These are phyloP conservation scores for Podospora comata DNA, from an alignment of 495 filamentous ascomycete species.

Conservation along the genomic window DNA sequence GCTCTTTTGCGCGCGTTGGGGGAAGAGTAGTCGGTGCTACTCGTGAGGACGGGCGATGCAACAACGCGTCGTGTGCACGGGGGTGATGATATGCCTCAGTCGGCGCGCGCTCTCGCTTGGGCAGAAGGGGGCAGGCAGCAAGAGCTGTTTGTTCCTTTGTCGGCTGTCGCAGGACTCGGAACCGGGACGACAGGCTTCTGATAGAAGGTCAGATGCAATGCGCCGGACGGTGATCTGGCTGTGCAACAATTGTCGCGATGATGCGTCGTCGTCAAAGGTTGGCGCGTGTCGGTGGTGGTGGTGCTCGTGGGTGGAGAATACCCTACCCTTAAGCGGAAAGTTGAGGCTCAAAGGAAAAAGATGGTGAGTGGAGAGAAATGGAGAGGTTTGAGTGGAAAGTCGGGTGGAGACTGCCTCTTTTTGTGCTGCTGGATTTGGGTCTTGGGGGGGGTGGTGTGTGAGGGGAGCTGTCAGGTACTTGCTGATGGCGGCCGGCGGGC, in stretches of 20 bases:
- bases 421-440: constrained; percentile 28
- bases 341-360: constrained; percentile 37
- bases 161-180: constrained; percentile 5
- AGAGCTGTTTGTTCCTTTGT: constrained; percentile 9
- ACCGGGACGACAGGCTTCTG: background rate
- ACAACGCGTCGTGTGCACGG: constrained; percentile 10
- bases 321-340: constrained; percentile 29
- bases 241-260: constrained; percentile 25
- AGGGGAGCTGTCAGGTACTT: constrained; percentile 31
- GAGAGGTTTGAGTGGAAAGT: constrained; percentile 36
- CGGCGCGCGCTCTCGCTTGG: too few relatives aligned
- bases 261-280: constrained; percentile 18
- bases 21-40: background rate
- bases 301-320: constrained; percentile 30
- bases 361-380: constrained; percentile 39
- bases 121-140: background rate
- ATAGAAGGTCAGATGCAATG: constrained; percentile 12
- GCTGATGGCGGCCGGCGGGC: constrained; percentile 31
- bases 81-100: constrained; percentile 12
- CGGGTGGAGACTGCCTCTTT: constrained; percentile 33
- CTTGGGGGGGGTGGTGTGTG: constrained; percentile 20
- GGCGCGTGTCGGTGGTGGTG: constrained; percentile 12
- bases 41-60: constrained; percentile 7
- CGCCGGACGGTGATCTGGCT: constrained; percentile 14
- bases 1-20: constrained; percentile 20